Conservation (phyloP, 2,329 filamentous ascomycete species). For the Beauveria brongniartii region DNA sequence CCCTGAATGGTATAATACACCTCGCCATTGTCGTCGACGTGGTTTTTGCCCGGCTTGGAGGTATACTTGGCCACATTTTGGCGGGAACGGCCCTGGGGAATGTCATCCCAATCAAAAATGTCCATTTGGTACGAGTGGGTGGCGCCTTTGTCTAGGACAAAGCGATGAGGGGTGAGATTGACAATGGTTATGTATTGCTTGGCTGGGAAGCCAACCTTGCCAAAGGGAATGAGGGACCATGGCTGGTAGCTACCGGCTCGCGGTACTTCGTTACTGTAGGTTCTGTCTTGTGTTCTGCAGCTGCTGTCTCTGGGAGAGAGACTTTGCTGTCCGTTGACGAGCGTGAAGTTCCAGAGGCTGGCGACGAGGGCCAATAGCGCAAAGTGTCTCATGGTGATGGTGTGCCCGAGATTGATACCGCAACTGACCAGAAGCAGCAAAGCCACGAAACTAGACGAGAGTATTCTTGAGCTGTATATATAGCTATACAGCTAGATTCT, state of each 20-base stretch:
- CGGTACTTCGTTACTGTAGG: slow-evolving; percentile 11
- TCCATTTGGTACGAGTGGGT: slow-evolving; percentile 26
- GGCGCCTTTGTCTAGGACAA: slow-evolving; percentile 16
- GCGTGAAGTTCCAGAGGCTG: background rate
- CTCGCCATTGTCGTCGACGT: slow-evolving; percentile 23
- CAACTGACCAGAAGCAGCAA: background rate
- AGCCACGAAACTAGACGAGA: background rate
- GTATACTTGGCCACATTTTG: slow-evolving; percentile 24
- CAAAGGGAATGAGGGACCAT: slow-evolving; percentile 11
- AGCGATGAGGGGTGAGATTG: slow-evolving; percentile 26
- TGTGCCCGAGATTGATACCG: background rate
- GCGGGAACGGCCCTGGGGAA: slow-evolving; percentile 24
- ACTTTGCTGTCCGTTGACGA: background rate
- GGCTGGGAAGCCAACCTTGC: slow-evolving; percentile 11
- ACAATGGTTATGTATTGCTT: slow-evolving; percentile 26
- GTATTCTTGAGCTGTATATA: background rate
- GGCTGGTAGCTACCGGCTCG: slow-evolving; percentile 12
- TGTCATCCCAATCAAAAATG: slow-evolving; percentile 24
- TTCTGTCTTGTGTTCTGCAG: slow-evolving; percentile 5
- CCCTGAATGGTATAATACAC: slow-evolving; percentile 24
- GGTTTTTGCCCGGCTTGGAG: slow-evolving; percentile 11
- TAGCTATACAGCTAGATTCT: background rate
- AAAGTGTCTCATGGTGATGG: slow-evolving; percentile 4
- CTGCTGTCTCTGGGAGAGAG: slow-evolving; percentile 2
- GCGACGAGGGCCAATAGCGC: slow-evolving; percentile 3